These are phyloP conservation scores for Musa beccarii DNA, from an alignment of 176 grass and related monocot species.

Conservation along the genomic window DNA sequence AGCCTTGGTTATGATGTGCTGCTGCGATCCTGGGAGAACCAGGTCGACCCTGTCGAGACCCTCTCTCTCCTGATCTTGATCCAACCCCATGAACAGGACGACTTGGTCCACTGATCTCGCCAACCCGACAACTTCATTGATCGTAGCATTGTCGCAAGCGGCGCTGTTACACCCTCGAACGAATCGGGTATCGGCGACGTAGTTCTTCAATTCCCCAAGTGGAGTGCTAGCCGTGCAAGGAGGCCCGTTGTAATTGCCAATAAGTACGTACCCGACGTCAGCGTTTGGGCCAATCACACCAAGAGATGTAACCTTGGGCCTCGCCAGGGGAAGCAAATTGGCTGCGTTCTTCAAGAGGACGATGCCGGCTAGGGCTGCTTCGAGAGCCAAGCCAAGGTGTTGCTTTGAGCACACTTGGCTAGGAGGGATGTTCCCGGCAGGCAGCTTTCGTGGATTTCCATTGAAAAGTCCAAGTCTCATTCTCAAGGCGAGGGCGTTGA, in stretches of 20 bases:
- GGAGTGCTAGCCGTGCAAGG: conserved; percentile 53
- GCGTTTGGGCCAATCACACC: conserved; percentile 76
- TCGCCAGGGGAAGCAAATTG: conserved; percentile 51
- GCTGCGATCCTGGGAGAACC: conserved; percentile 67
- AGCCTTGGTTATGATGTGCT: conserved; percentile 49
- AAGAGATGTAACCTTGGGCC: conserved; percentile 38
- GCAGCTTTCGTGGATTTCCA: conserved; percentile 46
- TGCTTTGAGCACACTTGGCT: conserved; percentile 71
- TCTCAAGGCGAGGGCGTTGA: conserved; percentile 61
- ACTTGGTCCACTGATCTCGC: conserved; percentile 48
- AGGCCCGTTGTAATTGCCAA: conserved; percentile 75
- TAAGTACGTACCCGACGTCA: conserved; percentile 36
- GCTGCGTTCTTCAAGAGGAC: conserved; percentile 74
- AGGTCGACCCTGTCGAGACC: conserved; percentile 61
- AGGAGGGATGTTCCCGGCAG: conserved; percentile 48
- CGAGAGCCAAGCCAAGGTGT: conserved; percentile 66
- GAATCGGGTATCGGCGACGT: conserved; percentile 49
- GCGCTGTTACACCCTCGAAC: conserved; percentile 44
- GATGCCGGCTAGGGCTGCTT: conserved; percentile 67
- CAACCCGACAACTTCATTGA: conserved; percentile 34
- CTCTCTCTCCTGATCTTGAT: conserved; percentile 77
- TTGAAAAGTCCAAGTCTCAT: conserved; percentile 81
- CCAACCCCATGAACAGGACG: conserved; percentile 82
- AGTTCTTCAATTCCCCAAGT: conserved; percentile 44
- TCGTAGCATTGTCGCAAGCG: conserved; percentile 37